Evolutionary conservation across 2,329 filamentous ascomycete genomes (phyloP).

Genomic region (Colletotrichum cordylinicola): DNA sequence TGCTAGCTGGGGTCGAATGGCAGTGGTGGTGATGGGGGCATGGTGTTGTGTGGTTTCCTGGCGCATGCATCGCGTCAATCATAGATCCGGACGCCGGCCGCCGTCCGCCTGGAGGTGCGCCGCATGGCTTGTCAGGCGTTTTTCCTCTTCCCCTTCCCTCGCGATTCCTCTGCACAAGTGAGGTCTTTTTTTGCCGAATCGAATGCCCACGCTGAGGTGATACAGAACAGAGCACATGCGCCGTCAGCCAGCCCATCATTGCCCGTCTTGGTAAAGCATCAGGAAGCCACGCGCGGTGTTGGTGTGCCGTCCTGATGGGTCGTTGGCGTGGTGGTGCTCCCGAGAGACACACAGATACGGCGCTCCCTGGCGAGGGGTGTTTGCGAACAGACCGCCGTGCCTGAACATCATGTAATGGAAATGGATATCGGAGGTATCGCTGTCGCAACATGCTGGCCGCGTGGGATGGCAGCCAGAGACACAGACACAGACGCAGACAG

Average conservation of each 20-base stretch:
- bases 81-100: not conserved
- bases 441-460: not conserved
- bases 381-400: not conserved
- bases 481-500: not conserved
- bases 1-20: not conserved
- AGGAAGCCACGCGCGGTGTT: not conserved
- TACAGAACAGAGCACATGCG: not conserved
- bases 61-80: not conserved
- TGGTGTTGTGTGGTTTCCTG: not conserved
- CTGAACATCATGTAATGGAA: not conserved
- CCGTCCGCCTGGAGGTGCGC: not conserved
- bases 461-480: not conserved
- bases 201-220: not conserved
- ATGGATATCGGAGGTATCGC: not conserved
- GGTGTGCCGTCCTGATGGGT: not conserved
- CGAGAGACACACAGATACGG: not conserved
- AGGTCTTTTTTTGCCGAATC: not conserved
- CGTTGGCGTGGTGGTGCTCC: not conserved
- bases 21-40: not conserved
- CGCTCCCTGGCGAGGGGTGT: not conserved
- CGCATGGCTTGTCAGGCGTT: not conserved
- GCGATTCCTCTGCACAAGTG: not conserved
- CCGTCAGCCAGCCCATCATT: slow-evolving; percentile 8
- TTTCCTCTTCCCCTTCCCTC: not conserved
- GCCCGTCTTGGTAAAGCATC: not conserved